Base-by-base conservation (phyloP, 2,329 filamentous ascomycete genomes). In the Rachicladosporium sp. region DNA sequence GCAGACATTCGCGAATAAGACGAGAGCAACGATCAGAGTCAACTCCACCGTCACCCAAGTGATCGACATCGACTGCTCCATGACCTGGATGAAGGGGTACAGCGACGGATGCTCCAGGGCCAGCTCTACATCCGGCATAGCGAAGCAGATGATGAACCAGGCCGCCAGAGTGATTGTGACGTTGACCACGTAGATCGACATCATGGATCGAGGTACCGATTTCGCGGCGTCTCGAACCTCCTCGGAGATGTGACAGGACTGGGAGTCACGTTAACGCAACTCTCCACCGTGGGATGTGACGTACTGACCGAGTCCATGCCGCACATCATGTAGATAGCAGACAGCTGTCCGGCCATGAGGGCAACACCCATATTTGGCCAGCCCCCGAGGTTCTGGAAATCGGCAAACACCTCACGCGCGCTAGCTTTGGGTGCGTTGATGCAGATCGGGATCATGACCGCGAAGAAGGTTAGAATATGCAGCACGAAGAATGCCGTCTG, bases 401-500 rank as follows among this genome's bases (percentile, higher is more conserved):
- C 21, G 13, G 30, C 33, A 31, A 47, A 45, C 23, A 47, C 45
- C 3, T 60, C 58, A 2, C 21, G 12, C 12, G 43, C 43, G 19
- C 32, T 19, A 5, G 29, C 32, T 30, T 31, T 31, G 2, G 36
- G 41, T n/a, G 35, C 46, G 12, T 44, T 39, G 6, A 48, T 40
- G 33, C 41, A 48, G 4, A 50, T 38, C 27, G 42, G 41, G 9
- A 50, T 39, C 3, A 48, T 13, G 42, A 43, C 41, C 6, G 42
- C 44, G 32, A 50, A 45, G 42, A 46, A 48, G 10, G 40, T 44
- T 31, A 46, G 23, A 6, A 50, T 37, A 32, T 48, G 44, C 8
- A 48, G 13, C 6, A 68, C 62, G 7, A 61, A 58, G n/a, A 64
- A 52, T 1, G 61, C 60, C 43, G 71, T 73, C 9, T 41, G 38